A percentile compares a stretch with the other conserved stretches of the same genome.
These are phyloP conservation scores for Mallotus nudiflorus DNA, from an alignment of 345 rosid species.

Conservation along the genomic window DNA sequence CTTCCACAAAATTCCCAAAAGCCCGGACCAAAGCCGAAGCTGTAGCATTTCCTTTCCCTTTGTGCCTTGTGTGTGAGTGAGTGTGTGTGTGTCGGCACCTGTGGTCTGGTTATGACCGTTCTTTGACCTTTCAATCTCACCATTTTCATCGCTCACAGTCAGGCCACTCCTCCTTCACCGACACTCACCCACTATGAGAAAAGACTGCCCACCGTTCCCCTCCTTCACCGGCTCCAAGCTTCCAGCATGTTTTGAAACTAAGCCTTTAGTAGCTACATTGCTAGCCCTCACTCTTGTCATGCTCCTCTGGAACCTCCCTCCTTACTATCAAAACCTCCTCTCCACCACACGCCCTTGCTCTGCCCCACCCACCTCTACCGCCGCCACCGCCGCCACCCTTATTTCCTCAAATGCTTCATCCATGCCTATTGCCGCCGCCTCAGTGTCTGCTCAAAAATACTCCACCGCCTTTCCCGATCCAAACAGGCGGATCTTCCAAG, in stretches of 20 bases:
- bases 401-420: constrained; percentile 19
- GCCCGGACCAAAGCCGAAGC: no score
- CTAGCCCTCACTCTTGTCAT: constrained; percentile 61
- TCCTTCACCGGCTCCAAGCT: constrained; percentile 34
- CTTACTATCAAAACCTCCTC: constrained; percentile 65
- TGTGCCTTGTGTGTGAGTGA: no score
- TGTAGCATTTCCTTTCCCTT: no score
- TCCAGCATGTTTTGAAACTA: constrained; percentile 56
- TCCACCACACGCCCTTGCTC: constrained; percentile 47
- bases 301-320: constrained; percentile 77
- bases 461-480: constrained; percentile 43
- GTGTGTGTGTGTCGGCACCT: constrained; percentile 5
- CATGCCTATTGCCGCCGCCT: constrained; percentile 19
- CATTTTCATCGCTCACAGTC: no score
- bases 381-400: constrained; percentile 24
- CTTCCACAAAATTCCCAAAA: neutral
- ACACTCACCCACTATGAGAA: constrained; percentile 42
- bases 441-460: constrained; percentile 26
- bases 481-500: constrained; percentile 60
- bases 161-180: neutral
- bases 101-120: constrained; percentile 4
- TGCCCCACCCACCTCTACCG: no score
- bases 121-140: neutral
- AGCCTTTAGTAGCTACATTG: constrained; percentile 62
- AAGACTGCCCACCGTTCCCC: constrained; percentile 43